These are phyloP conservation scores for Penicillium cosmopolitanum DNA, from an alignment of 495 filamentous ascomycete genomes.

Conservation along the genomic window DNA sequence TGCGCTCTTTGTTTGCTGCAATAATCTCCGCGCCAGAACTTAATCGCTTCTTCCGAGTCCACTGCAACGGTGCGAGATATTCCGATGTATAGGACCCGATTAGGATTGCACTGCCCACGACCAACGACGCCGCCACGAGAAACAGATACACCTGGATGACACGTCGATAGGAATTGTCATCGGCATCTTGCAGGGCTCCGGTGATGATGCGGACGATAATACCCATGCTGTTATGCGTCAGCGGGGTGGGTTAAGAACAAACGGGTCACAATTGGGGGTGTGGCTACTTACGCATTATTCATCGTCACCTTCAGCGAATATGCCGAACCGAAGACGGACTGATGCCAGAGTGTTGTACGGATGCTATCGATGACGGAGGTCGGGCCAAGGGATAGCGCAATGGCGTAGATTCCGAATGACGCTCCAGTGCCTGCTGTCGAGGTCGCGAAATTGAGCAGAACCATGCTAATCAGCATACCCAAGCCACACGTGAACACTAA, in stretches of 20 bases:
- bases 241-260: neutral
- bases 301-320: constrained; percentile 50
- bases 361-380: constrained; percentile 50
- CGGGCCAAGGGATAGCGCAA: constrained; percentile 43
- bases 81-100: constrained; percentile 27
- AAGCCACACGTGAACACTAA: constrained; percentile 41
- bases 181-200: constrained; percentile 48
- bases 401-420: constrained; percentile 48
- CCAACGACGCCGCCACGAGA: constrained; percentile 33
- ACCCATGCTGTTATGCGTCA: constrained; percentile 39
- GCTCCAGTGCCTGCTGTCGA: constrained; percentile 42
- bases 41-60: constrained; percentile 45
- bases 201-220: constrained; percentile 50
- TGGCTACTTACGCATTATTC: constrained; percentile 44
- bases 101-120: constrained; percentile 35
- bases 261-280: neutral
- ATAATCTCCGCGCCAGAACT: constrained; percentile 35
- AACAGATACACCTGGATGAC: constrained; percentile 47
- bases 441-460: constrained; percentile 40
- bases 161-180: constrained; percentile 42
- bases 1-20: constrained; percentile 29
- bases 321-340: constrained; percentile 48
- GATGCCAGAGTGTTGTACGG: constrained; percentile 47
- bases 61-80: constrained; percentile 41
- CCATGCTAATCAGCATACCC: constrained; percentile 46